A percentile compares a stretch with the other conserved stretches of the same genome.
Evolutionary conservation across 352 stramenopile species (phyloP).

Genomic region (Phytopythium oedochilum): DNA sequence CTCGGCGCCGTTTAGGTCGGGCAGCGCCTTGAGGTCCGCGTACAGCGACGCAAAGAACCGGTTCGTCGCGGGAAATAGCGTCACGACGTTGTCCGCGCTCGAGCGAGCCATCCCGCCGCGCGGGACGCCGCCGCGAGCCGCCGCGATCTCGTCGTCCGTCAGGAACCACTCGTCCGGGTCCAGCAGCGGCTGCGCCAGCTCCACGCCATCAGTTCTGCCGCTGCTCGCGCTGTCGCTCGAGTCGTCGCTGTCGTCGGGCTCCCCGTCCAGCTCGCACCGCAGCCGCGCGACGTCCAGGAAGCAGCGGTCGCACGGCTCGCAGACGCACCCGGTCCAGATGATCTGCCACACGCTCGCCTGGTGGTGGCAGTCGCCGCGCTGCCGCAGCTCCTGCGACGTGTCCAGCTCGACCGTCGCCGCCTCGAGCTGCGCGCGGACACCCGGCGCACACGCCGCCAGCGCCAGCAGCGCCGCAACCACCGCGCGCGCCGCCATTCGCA

Average conservation of each 20-base stretch:
- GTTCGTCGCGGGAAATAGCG: conserved; percentile 28
- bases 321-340: conserved; percentile 24
- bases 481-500: not conserved
- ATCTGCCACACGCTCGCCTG: conserved; percentile 16
- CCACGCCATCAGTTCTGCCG: not conserved
- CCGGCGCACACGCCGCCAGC: not conserved
- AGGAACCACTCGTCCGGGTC: conserved; percentile 54
- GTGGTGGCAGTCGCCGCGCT: conserved; percentile 9
- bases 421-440: not conserved
- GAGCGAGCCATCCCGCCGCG: conserved; percentile 28
- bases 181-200: conserved; percentile 31
- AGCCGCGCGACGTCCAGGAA: conserved; percentile 15
- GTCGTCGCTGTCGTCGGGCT: not conserved
- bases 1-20: conserved; percentile 9
- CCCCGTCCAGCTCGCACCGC: conserved; percentile 9
- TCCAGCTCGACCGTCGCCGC: not conserved
- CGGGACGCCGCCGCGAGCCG: conserved; percentile 27
- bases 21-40: conserved; percentile 25
- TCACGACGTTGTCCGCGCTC: conserved; percentile 35
- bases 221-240: not conserved
- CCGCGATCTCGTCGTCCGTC: conserved; percentile 39
- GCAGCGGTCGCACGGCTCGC: conserved; percentile 34
- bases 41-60: conserved; percentile 41
- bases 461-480: not conserved
- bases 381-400: not conserved